Evolutionary conservation across 768 basidiomycete species (phyloP).

Genomic region (Agaricus bisporus): DNA sequence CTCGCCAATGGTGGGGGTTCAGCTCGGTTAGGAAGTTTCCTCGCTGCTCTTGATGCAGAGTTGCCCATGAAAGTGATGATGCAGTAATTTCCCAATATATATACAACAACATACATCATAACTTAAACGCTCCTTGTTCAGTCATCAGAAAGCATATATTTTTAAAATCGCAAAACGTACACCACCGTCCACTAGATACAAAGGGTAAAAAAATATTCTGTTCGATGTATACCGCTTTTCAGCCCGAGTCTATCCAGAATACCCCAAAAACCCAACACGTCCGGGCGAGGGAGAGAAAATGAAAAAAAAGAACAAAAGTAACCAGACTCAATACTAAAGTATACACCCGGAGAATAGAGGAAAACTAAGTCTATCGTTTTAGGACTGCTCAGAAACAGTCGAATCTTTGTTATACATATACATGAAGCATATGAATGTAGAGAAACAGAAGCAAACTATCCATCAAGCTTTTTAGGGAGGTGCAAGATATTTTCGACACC

Average conservation of each 20-base stretch:
- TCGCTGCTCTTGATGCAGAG: conserved; percentile 52
- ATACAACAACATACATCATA: too few relatives aligned
- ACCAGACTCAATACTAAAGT: conserved; percentile 16
- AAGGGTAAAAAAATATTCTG: neutral
- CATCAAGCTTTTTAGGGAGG: conserved; percentile 23
- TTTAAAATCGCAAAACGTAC: conserved; percentile 5
- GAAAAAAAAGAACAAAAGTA: neutral
- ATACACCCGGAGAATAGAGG: conserved; percentile 14
- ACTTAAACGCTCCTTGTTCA: too few relatives aligned
- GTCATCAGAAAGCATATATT: neutral
- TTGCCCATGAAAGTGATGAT: conserved; percentile 43
- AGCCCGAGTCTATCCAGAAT: conserved; percentile 1
- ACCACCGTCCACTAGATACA: conserved; percentile 5
- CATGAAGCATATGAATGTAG: conserved; percentile 15
- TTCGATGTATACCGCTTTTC: neutral
- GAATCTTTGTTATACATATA: conserved; percentile 41
- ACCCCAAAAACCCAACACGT: neutral
- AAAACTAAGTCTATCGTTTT: conserved; percentile 30
- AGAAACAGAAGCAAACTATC: conserved; percentile 22
- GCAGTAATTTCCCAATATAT: too few relatives aligned
- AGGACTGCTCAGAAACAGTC: conserved; percentile 24
- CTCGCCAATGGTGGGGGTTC: conserved; percentile 45
- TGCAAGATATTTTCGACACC: conserved; percentile 28
- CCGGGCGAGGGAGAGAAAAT: neutral
- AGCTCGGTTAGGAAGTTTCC: conserved; percentile 45